phyloP scores from a whole-genome alignment of 257 asterid genomes.

The Mitragyna speciosa region DNA sequence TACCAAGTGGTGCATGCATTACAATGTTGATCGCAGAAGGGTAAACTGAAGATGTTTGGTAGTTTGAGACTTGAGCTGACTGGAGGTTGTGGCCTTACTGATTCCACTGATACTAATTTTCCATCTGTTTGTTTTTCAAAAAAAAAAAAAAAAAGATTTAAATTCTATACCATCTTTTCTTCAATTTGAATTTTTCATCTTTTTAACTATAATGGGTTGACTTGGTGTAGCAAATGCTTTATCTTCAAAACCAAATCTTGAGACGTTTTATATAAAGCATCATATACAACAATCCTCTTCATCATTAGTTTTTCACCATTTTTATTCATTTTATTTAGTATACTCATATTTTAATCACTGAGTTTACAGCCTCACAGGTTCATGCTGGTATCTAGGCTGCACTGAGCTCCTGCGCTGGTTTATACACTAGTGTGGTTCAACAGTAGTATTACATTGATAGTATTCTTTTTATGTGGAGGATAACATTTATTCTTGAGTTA shows the following conservation, averaged over 20 bases:
- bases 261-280: background rate
- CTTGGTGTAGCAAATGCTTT: slow-evolving; percentile 27
- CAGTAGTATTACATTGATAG: slow-evolving; percentile 16
- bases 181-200: background rate
- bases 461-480: background rate
- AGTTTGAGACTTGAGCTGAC: background rate
- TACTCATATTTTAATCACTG: background rate
- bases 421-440: slow-evolving; percentile 79
- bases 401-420: slow-evolving; percentile 80
- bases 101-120: background rate
- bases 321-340: background rate
- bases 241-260: background rate
- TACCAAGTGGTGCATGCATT: background rate
- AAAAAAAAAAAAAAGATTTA: background rate
- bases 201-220: background rate
- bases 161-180: background rate
- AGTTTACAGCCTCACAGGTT: slow-evolving; percentile 52
- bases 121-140: background rate
- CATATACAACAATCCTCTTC: background rate
- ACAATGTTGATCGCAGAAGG: background rate
- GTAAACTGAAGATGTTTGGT: background rate
- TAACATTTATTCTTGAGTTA: background rate
- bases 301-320: background rate
- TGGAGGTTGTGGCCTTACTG: background rate
- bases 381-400: slow-evolving; percentile 88